phyloP scores from a whole-genome alignment of 163 green algal species.

The Chlorella variabilis region DNA sequence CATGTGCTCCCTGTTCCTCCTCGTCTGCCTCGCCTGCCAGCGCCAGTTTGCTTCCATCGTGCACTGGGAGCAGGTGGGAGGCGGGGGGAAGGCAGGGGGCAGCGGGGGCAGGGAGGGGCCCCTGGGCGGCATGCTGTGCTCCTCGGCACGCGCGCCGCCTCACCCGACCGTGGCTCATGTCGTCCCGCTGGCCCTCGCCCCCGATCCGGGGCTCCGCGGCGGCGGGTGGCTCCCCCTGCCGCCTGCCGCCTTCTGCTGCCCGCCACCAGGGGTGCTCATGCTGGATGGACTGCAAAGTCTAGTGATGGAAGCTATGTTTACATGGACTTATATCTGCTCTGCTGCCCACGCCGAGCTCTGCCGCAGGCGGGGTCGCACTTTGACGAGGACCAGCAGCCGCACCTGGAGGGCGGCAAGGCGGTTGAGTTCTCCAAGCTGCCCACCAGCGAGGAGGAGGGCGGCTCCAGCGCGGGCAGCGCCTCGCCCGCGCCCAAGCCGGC shows the following conservation, averaged over 20 bases:
- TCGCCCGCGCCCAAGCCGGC: too few species aligned
- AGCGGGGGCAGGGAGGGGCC: background rate
- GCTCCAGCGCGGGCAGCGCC: background rate
- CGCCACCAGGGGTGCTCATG: too few species aligned
- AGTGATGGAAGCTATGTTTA: too few species aligned
- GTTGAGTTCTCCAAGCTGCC: slow-evolving; percentile 37
- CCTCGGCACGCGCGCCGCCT: too few species aligned
- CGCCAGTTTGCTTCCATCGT: slow-evolving; percentile 46
- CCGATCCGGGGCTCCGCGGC: too few species aligned
- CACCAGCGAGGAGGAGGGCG: slow-evolving; percentile 4
- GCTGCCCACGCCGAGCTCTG: background rate
- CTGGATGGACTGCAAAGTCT: too few species aligned
- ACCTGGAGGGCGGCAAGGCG: background rate
- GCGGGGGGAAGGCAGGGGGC: background rate
- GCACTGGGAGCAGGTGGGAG: slow-evolving; percentile 27
- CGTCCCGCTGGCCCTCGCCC: too few species aligned
- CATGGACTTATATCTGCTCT: too few species aligned
- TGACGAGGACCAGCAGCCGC: slow-evolving; percentile 14
- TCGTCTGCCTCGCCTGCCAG: slow-evolving; percentile 52
- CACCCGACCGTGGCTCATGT: too few species aligned
- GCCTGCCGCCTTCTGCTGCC: too few species aligned
- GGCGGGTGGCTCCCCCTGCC: too few species aligned
- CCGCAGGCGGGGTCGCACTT: slow-evolving; percentile 30
- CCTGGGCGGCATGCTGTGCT: background rate
- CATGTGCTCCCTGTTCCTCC: slow-evolving; percentile 80